Percentiles rank a stretch among this genome's conserved stretches.
These are phyloP conservation scores for Fusarium nematophilum DNA, from an alignment of 2,329 filamentous ascomycete genomes.

Conservation along the genomic window DNA sequence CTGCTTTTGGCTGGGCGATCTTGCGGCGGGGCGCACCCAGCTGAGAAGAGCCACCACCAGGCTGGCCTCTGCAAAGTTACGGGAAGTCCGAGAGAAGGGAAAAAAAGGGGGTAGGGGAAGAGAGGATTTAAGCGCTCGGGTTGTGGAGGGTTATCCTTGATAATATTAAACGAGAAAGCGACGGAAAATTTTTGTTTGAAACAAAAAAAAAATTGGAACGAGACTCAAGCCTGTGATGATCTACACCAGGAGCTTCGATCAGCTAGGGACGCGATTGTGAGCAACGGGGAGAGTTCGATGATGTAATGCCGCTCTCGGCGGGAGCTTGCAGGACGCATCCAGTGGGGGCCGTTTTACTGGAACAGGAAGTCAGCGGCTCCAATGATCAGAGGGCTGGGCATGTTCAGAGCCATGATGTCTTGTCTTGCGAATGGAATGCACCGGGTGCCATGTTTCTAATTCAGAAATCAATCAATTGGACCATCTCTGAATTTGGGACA, in stretches of 20 bases:
- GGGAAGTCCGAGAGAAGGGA: not conserved
- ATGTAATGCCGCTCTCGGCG: conserved; percentile 40
- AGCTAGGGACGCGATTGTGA: not conserved
- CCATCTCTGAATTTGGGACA: too few relatives aligned
- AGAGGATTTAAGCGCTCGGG: too few relatives aligned
- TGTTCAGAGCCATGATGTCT: too few relatives aligned
- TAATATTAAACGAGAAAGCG: too few relatives aligned
- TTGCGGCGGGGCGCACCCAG: conserved; percentile 33
- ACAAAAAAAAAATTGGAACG: too few relatives aligned
- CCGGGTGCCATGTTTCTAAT: too few relatives aligned
- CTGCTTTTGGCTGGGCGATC: conserved; percentile 26
- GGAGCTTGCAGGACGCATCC: conserved; percentile 11
- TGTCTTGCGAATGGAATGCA: too few relatives aligned
- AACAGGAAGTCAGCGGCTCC: conserved; percentile 31
- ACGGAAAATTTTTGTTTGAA: too few relatives aligned
- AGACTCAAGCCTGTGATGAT: conserved; percentile 18
- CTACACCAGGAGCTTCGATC: conserved; percentile 14
- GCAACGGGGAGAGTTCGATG: conserved; percentile 28
- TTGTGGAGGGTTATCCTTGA: too few relatives aligned
- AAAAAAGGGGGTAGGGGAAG: too few relatives aligned
- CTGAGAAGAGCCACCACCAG: conserved; percentile 23
- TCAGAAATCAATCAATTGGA: not conserved
- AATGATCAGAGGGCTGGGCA: too few relatives aligned
- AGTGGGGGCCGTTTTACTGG: conserved; percentile 25
- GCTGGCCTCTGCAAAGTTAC: conserved; percentile 15